A percentile compares a stretch with the other conserved stretches of the same genome.
Conservation (phyloP, 805 yeast species). For the Ogataea corticis region DNA sequence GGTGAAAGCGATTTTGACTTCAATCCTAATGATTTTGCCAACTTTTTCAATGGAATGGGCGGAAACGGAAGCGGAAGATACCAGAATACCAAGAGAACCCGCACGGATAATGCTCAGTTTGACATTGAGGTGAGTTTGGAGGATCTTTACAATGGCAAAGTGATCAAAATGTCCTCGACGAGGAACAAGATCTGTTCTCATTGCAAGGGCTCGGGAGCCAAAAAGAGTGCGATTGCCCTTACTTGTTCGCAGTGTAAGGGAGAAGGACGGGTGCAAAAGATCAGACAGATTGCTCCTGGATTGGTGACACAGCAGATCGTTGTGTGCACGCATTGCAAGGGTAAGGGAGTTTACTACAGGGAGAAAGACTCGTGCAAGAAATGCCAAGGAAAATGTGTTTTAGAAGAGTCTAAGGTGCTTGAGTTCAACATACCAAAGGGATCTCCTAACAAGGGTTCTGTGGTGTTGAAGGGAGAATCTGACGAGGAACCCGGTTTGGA, state of each 20-base stretch:
- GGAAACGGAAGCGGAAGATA: conserved; percentile 23
- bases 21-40: conserved; percentile 74
- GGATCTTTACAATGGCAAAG: conserved; percentile 79
- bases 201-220: conserved; percentile 80
- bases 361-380: conserved; percentile 74
- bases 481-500: conserved; percentile 73
- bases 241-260: conserved; percentile 74
- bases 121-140: conserved; percentile 65
- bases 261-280: conserved; percentile 58
- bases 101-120: conserved; percentile 68
- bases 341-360: conserved; percentile 60
- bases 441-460: conserved; percentile 56
- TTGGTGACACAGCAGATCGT: conserved; percentile 62
- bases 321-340: conserved; percentile 69
- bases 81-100: conserved; percentile 20
- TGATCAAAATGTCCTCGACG: conserved; percentile 68
- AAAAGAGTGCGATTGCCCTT: conserved; percentile 52
- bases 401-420: conserved; percentile 66
- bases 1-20: conserved; percentile 46
- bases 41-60: conserved; percentile 53
- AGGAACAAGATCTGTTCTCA: conserved; percentile 69
- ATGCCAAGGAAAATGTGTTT: conserved; percentile 66
- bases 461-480: conserved; percentile 66
- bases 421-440: conserved; percentile 82
- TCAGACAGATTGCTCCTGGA: conserved; percentile 73